Evolutionary conservation across 257 asterid genomes (phyloP), one percentile per base, ranked within the genome.

Genomic region (Scutellaria minor): DNA sequence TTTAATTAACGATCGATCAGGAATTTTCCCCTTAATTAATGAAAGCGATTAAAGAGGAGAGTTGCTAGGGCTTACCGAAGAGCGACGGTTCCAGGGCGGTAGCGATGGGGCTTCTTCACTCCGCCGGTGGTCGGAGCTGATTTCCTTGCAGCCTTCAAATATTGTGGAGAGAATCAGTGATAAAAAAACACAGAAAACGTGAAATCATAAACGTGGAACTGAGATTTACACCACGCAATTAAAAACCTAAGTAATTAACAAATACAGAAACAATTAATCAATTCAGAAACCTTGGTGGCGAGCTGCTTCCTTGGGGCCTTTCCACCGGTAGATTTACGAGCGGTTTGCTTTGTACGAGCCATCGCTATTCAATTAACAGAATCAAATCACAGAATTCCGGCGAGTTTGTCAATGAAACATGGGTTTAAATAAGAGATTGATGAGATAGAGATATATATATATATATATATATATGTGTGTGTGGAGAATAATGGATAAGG

Each of bases 261-360:
- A 1, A 31, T 31, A 31, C 37, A 1, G 37, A 31, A 31, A 31
- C 37, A 1, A 31, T 31, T 31, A 31, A 31, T 31, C 37, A 31
- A 31, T 31, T 31, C 37, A 31, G 37, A 4, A 31, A 31, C 37
- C 37, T 89, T 89, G 51, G 93, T 87, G 1, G 96, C 96, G 2
- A 89, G 86, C 65, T 85, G 88, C 84, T 89, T 89, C 81, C 96
- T 81, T 0, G 93, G 93, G 31, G 93, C 93, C 78, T 86, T 88
- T 71, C 89, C 89, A 2, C 91, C 91, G 72, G 94, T 88, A 0
- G 94, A 88, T 66, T 88, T 88, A 35, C 91, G 89, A 14, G 94
- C 94, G 6, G 94, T 88, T 70, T 88, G 94, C 87, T 88, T 88
- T 0, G 96, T 89, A 77, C 93, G 96, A 15, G 96, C 96, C 96